These are phyloP conservation scores for Misopates orontium DNA, from an alignment of 257 asterid genomes.

Conservation along the genomic window DNA sequence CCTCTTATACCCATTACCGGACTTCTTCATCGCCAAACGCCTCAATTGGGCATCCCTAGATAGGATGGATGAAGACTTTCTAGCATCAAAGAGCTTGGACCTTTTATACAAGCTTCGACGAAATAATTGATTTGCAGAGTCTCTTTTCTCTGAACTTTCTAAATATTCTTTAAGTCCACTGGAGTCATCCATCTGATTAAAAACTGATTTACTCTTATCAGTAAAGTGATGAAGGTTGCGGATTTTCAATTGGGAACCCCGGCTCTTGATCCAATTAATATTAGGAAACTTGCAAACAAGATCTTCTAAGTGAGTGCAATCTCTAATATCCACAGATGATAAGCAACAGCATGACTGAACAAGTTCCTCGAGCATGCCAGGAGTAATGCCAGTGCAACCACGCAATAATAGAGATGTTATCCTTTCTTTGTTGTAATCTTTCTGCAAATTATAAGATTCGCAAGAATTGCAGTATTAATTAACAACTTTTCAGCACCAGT, in stretches of 20 bases:
- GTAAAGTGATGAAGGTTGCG: constrained; percentile 59
- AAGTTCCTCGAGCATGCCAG: constrained; percentile 73
- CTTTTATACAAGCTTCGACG: constrained; percentile 94
- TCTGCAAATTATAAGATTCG: constrained; percentile 55
- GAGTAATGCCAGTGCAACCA: constrained; percentile 75
- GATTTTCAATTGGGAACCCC: constrained; percentile 44
- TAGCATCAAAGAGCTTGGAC: constrained; percentile 89
- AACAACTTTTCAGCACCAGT: constrained; percentile 12
- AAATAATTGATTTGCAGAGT: constrained; percentile 81
- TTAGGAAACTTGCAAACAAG: constrained; percentile 73
- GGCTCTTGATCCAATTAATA: constrained; percentile 72
- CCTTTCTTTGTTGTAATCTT: constrained; percentile 68
- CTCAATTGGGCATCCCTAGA: constrained; percentile 96
- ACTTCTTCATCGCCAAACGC: constrained; percentile 84
- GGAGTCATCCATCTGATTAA: constrained; percentile 74
- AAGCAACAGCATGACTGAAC: constrained; percentile 61
- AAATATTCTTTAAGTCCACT: constrained; percentile 87
- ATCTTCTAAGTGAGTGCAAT: constrained; percentile 87
- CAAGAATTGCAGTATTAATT: constrained; percentile 24
- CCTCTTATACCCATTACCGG: constrained; percentile 77
- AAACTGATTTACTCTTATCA: constrained; percentile 49
- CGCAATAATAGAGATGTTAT: constrained; percentile 70
- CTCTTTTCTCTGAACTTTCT: constrained; percentile 94
- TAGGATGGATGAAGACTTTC: constrained; percentile 82
- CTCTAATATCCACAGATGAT: constrained; percentile 83